Base-by-base conservation (phyloP, 495 filamentous ascomycete species). In the Talaromyces trachyspermus region DNA sequence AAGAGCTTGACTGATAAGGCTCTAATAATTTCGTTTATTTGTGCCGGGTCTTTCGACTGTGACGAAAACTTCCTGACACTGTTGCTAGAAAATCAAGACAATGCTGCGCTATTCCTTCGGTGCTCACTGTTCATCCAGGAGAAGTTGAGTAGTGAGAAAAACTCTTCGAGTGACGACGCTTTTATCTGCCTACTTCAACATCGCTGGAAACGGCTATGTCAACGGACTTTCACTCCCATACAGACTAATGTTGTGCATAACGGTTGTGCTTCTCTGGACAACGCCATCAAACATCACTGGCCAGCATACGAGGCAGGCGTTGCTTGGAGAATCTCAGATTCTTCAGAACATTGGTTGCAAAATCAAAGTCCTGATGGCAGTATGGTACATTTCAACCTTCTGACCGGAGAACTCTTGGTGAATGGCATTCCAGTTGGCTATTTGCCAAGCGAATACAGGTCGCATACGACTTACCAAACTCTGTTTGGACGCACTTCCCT, bases 331-430 rank as follows among this genome's bases (percentile, higher is more conserved):
- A 26, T 43, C 5, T n/a, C 25, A 12, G 35, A 23, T 12, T 22
- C 0, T 4, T 12, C 26, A 36, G n/a, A 49, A 0, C 19, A 36
- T 24, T 57, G 50, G 50, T 14, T 57, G 9, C 22, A 24, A 11
- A 52, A 33, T 20, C 9, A 43, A 7, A 32, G 35, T 45, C 40
- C 32, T 29, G 47, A n/a, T 29, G 6, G 29, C 2, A 43, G 63
- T 5, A 12, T 17, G 1, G 64, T 82, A 2, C 65, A 74, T 18
- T 78, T 66, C 52, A 79, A 83, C 52, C 30, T 80, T 4, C 14
- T 43, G 12, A 27, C 40, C 2, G 40, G 40, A 29, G 40, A 43
- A 12, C 40, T 43, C 23, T 12, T 43, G 5, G 11, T 29, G 7
- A 11, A 43, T 43, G 40, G 40, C 6, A 8, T 15, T 18, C 40